Evolutionary conservation across 805 yeast genomes (phyloP).

Genomic region (Danielia oregonensis): DNA sequence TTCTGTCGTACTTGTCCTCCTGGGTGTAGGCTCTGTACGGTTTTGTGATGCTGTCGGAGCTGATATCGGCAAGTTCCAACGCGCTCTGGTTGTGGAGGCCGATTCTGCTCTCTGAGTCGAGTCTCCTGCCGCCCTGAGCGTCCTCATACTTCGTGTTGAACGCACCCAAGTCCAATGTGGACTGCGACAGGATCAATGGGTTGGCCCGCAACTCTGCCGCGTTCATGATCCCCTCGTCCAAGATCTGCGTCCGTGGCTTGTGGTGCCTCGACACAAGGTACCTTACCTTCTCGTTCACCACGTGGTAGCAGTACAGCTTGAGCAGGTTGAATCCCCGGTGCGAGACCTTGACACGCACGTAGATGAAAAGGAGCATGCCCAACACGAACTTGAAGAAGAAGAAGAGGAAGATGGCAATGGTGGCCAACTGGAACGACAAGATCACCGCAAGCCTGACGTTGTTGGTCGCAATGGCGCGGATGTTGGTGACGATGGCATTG

Average conservation of each 20-base stretch:
- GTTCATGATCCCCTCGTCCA: slow-evolving; percentile 28
- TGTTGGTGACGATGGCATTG: slow-evolving; percentile 43
- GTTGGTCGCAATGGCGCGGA: slow-evolving; percentile 54
- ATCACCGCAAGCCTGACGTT: slow-evolving; percentile 68
- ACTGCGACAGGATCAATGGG: slow-evolving; percentile 21
- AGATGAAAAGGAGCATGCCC: slow-evolving; percentile 51
- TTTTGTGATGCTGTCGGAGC: background rate
- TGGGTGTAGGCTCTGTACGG: background rate
- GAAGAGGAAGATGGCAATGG: slow-evolving; percentile 69
- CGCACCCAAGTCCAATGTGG: slow-evolving; percentile 12
- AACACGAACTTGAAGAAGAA: slow-evolving; percentile 55
- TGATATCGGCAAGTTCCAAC: background rate
- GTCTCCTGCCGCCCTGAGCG: too few relatives aligned
- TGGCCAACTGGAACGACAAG: slow-evolving; percentile 69
- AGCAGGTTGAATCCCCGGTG: slow-evolving; percentile 39
- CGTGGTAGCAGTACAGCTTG: slow-evolving; percentile 58
- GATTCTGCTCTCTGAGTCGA: too few relatives aligned
- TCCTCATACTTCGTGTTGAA: too few relatives aligned
- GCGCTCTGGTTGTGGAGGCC: background rate
- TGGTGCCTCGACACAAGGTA: slow-evolving; percentile 43
- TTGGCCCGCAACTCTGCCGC: slow-evolving; percentile 21
- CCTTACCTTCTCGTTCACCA: slow-evolving; percentile 57
- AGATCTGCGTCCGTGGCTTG: slow-evolving; percentile 31
- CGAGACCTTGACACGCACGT: slow-evolving; percentile 45
- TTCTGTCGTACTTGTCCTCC: too few relatives aligned